Evolutionary conservation across 2,329 filamentous ascomycete species (phyloP).

Genomic region (Alternaria tenuissima): DNA sequence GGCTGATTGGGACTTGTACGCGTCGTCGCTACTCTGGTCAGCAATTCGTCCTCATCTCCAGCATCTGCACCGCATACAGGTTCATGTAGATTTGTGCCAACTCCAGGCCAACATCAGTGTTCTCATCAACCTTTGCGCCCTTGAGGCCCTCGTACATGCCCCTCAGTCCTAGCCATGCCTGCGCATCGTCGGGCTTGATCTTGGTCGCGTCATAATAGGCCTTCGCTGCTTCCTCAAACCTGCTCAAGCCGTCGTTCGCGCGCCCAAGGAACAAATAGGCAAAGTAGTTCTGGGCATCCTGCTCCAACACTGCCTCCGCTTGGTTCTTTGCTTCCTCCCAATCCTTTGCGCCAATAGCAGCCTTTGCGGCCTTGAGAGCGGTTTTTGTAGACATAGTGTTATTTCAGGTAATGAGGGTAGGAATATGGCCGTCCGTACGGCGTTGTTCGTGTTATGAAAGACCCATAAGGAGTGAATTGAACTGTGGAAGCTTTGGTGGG

Average conservation of each 20-base stretch:
- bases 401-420: not conserved
- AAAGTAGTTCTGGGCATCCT: conserved; percentile 82
- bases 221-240: conserved; percentile 75
- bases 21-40: conserved; percentile 60
- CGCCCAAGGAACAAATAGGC: conserved; percentile 90
- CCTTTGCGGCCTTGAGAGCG: conserved; percentile 80
- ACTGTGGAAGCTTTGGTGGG: conserved; percentile 18
- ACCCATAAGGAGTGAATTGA: conserved; percentile 30
- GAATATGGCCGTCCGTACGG: conserved; percentile 16
- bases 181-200: conserved; percentile 77
- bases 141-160: conserved; percentile 83
- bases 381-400: conserved; percentile 64
- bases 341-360: conserved; percentile 78
- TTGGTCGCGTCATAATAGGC: conserved; percentile 77
- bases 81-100: conserved; percentile 77
- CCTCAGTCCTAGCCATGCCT: conserved; percentile 90
- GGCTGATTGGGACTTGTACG: conserved; percentile 66
- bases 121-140: conserved; percentile 72
- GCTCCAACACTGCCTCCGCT: conserved; percentile 72
- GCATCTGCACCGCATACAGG: conserved; percentile 20
- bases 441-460: conserved; percentile 24
- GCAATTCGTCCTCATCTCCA: not conserved
- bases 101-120: conserved; percentile 75
- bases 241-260: conserved; percentile 78
- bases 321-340: conserved; percentile 78